Conservation (phyloP, 495 filamentous ascomycete species). For the Hypoxylon perforatum region DNA sequence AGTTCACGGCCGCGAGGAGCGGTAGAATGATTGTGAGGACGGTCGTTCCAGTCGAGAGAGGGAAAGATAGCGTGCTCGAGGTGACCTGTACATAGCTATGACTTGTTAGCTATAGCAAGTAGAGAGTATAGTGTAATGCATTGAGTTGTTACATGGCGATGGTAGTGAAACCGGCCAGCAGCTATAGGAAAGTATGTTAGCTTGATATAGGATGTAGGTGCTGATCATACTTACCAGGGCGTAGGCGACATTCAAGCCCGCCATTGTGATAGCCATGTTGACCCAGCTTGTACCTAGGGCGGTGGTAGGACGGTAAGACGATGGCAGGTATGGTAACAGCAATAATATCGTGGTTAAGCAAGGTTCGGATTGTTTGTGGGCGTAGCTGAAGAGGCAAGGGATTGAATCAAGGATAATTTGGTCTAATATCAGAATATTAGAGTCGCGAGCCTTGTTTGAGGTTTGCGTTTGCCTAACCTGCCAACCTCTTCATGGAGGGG, state of each 20-base stretch:
- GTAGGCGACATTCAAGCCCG: conserved; percentile 11
- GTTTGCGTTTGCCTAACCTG: too few relatives aligned
- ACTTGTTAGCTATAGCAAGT: conserved; percentile 4
- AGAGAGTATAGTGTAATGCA: background rate
- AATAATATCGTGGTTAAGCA: too few relatives aligned
- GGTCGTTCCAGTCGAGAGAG: conserved; percentile 59
- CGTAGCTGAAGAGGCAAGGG: too few relatives aligned
- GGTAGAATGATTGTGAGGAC: conserved; percentile 64
- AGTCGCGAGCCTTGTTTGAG: too few relatives aligned
- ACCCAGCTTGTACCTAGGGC: too few relatives aligned
- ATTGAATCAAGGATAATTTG: too few relatives aligned
- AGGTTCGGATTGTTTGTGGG: too few relatives aligned
- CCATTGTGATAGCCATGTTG: too few relatives aligned
- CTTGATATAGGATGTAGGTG: background rate
- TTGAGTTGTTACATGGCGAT: conserved; percentile 30
- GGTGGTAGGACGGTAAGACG: too few relatives aligned
- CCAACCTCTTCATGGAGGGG: background rate
- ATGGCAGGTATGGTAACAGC: too few relatives aligned
- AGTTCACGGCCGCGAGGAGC: conserved; percentile 57
- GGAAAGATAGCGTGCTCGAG: conserved; percentile 59
- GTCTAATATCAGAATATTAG: too few relatives aligned
- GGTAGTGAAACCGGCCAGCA: conserved; percentile 17
- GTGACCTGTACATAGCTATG: conserved; percentile 62
- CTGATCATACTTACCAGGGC: conserved; percentile 14
- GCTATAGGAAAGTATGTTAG: conserved; percentile 20